phyloP scores from a whole-genome alignment of 805 yeast species.

The Kodamaea laetipori region DNA sequence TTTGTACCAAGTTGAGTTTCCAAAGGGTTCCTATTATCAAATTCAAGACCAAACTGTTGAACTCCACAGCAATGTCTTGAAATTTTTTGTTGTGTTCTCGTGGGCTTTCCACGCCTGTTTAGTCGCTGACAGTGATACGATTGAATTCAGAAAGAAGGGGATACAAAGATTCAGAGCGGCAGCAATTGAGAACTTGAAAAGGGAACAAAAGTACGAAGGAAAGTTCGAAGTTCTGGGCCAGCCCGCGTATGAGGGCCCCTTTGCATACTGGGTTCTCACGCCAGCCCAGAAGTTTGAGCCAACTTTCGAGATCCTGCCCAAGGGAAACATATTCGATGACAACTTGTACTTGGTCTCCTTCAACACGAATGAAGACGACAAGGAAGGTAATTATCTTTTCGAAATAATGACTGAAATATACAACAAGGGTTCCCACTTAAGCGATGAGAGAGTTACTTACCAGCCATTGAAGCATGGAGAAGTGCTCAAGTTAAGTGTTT shows the following conservation, averaged over 20 bases:
- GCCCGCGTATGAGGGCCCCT: slow-evolving; percentile 33
- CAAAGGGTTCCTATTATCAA: slow-evolving; percentile 30
- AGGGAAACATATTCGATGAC: slow-evolving; percentile 46
- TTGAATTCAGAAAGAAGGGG: slow-evolving; percentile 66
- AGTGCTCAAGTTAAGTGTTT: slow-evolving; percentile 21
- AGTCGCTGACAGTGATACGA: slow-evolving; percentile 76
- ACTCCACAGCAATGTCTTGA: slow-evolving; percentile 21
- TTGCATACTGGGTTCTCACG: slow-evolving; percentile 63
- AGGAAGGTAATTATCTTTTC: slow-evolving; percentile 39
- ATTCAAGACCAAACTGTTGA: slow-evolving; percentile 21
- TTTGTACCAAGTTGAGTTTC: slow-evolving; percentile 47
- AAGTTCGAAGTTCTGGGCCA: slow-evolving; percentile 21
- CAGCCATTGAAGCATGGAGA: slow-evolving; percentile 28
- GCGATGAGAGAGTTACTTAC: slow-evolving; percentile 52
- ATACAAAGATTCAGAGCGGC: slow-evolving; percentile 69
- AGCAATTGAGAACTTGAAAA: slow-evolving; percentile 53
- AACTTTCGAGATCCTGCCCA: slow-evolving; percentile 63
- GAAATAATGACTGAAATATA: slow-evolving; percentile 61
- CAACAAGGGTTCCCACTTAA: slow-evolving; percentile 54
- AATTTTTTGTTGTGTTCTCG: slow-evolving; percentile 66
- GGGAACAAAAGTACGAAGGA: slow-evolving; percentile 57
- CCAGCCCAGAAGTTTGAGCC: slow-evolving; percentile 60
- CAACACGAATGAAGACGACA: slow-evolving; percentile 29
- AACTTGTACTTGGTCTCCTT: slow-evolving; percentile 51
- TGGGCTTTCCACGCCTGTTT: slow-evolving; percentile 88